Conservation (phyloP, 371 early-diverging fungal species). For the Actinomortierella ambigua region DNA sequence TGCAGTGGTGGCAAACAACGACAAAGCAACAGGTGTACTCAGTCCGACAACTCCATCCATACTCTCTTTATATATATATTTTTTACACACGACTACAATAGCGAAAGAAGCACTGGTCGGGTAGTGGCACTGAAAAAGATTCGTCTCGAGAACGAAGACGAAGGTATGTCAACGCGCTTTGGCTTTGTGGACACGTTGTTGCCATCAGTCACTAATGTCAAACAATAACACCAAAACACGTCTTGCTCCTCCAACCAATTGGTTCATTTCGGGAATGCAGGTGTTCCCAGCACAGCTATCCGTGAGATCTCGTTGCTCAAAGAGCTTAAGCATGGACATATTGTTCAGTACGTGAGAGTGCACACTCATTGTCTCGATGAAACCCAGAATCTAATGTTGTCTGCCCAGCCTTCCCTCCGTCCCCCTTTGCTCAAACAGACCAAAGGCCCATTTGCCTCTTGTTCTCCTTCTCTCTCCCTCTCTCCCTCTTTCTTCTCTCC, state of each 20-base stretch:
- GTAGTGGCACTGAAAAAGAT: constrained; percentile 97
- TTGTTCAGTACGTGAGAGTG: constrained; percentile 72
- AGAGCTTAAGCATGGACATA: constrained; percentile 91
- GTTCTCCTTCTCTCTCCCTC: not conserved
- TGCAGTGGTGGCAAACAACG: too few relatives aligned
- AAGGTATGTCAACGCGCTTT: constrained; percentile 60
- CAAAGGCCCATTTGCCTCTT: not conserved
- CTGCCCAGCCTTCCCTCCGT: not conserved
- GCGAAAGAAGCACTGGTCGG: constrained; percentile 71
- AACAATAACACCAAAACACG: too few relatives aligned
- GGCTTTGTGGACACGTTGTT: too few relatives aligned
- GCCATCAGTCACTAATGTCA: too few relatives aligned
- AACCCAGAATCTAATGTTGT: not conserved
- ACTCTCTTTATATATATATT: not conserved
- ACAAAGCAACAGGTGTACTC: too few relatives aligned
- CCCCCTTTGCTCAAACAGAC: not conserved
- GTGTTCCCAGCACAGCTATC: constrained; percentile 93
- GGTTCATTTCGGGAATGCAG: constrained; percentile 2
- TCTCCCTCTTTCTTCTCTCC: not conserved
- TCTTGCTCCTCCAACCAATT: not conserved
- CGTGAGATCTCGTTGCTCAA: constrained; percentile 98
- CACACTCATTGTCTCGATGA: too few relatives aligned
- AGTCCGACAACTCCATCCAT: not conserved
- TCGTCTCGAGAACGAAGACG: constrained; percentile 87
- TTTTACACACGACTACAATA: constrained; percentile 17